phyloP scores from a whole-genome alignment of 139 green algal species.

The Gonium pectorale region DNA sequence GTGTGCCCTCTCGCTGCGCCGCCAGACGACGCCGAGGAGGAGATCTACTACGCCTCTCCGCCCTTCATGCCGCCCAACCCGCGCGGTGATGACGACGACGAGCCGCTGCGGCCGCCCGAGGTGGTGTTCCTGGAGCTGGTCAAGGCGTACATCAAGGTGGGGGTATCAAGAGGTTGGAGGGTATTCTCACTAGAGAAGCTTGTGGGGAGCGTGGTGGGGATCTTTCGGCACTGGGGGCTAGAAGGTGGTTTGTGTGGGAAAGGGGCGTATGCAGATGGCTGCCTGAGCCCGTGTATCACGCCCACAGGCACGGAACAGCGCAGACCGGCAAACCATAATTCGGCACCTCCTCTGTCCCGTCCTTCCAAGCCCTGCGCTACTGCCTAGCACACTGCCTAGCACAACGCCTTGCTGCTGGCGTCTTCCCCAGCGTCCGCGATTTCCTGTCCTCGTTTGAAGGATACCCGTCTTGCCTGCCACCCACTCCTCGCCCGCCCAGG shows the following conservation, averaged over 20 bases:
- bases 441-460: not conserved
- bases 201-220: not conserved
- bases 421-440: not conserved
- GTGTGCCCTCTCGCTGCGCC: not conserved
- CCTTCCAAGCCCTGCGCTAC: not conserved
- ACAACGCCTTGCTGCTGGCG: not conserved
- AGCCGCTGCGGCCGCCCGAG: conserved; percentile 35
- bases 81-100: not conserved
- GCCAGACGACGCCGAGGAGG: conserved; percentile 49
- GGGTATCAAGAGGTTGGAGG: not conserved
- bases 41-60: conserved; percentile 33
- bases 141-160: conserved; percentile 35
- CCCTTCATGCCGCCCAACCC: conserved; percentile 45
- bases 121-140: conserved; percentile 17
- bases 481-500: not conserved
- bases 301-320: too few relatives aligned
- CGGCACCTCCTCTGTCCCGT: too few relatives aligned
- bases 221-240: not conserved
- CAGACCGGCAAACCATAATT: too few relatives aligned
- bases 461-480: not conserved
- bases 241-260: not conserved
- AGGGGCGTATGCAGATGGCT: too few relatives aligned
- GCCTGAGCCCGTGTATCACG: too few relatives aligned
- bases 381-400: not conserved
- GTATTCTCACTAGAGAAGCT: not conserved